These are phyloP conservation scores for Raffaelea arxii DNA, from an alignment of 2,329 filamentous ascomycete species.

Conservation along the genomic window DNA sequence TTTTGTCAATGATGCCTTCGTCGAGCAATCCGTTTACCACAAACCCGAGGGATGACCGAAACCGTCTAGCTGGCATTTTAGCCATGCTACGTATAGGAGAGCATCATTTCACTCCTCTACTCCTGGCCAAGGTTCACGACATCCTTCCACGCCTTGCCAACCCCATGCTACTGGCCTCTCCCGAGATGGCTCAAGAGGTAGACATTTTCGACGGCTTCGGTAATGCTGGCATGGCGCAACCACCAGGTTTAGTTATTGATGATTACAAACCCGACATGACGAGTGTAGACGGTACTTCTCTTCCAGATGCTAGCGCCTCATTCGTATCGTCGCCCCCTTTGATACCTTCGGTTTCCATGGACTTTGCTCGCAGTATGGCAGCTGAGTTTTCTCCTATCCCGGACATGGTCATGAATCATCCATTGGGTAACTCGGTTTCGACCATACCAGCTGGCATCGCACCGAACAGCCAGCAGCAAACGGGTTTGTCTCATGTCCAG, in stretches of 20 bases:
- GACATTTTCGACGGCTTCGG: constrained; percentile 61
- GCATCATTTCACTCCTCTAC: constrained; percentile 65
- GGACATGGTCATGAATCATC: constrained; percentile 44
- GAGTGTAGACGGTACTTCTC: constrained; percentile 21
- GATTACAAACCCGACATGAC: constrained; percentile 38
- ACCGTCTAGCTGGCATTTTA: constrained; percentile 57
- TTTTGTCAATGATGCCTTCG: constrained; percentile 55
- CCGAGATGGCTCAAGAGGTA: constrained; percentile 41
- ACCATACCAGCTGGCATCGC: background rate
- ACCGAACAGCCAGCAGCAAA: constrained; percentile 1
- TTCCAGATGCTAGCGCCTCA: constrained; percentile 36
- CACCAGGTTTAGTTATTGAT: constrained; percentile 33
- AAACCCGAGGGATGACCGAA: constrained; percentile 65
- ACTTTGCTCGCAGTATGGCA: constrained; percentile 33
- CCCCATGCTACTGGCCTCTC: constrained; percentile 49
- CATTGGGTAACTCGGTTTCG: constrained; percentile 19
- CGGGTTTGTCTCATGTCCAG: constrained; percentile 8
- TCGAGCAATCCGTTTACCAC: constrained; percentile 52
- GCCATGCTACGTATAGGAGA: constrained; percentile 65
- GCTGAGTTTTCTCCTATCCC: constrained; percentile 38
- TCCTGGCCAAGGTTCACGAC: constrained; percentile 67
- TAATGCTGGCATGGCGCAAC: constrained; percentile 50
- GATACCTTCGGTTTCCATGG: constrained; percentile 44
- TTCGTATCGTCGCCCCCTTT: constrained; percentile 42
- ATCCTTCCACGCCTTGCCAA: constrained; percentile 53